phyloP scores from a whole-genome alignment of 768 basidiomycete species.

The Termitomyces sp. region DNA sequence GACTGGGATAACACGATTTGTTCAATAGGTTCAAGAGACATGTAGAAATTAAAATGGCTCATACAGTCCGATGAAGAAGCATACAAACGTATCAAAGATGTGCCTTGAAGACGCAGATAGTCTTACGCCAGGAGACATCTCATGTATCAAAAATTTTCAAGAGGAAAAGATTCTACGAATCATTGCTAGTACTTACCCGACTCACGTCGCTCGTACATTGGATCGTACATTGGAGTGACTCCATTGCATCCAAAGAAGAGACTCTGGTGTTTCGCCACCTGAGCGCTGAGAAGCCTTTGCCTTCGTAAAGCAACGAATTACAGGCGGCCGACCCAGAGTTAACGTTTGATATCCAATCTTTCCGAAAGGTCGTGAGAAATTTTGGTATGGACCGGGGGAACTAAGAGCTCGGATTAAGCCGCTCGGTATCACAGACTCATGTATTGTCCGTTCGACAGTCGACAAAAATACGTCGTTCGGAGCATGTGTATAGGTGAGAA shows the following conservation, averaged over 20 bases:
- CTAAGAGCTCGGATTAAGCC: background rate
- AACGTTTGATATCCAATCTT: background rate
- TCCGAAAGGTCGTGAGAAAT: background rate
- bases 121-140: background rate
- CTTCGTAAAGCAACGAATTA: background rate
- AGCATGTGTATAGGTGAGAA: background rate
- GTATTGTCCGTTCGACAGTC: background rate
- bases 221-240: background rate
- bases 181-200: too few relatives aligned
- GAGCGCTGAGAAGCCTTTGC: background rate
- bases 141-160: background rate
- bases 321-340: background rate
- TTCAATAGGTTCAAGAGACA: background rate
- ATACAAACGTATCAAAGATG: background rate
- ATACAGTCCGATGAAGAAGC: background rate
- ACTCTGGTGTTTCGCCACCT: background rate
- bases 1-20: background rate
- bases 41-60: too few relatives aligned
- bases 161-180: background rate
- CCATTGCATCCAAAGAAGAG: background rate
- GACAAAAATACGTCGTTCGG: background rate
- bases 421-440: background rate
- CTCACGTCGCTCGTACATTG: too few relatives aligned
- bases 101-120: background rate
- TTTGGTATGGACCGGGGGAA: background rate